Evolutionary conservation across 2,329 filamentous ascomycete genomes (phyloP), one percentile per base, ranked within the genome.

Genomic region (Cladosporium sp.): DNA sequence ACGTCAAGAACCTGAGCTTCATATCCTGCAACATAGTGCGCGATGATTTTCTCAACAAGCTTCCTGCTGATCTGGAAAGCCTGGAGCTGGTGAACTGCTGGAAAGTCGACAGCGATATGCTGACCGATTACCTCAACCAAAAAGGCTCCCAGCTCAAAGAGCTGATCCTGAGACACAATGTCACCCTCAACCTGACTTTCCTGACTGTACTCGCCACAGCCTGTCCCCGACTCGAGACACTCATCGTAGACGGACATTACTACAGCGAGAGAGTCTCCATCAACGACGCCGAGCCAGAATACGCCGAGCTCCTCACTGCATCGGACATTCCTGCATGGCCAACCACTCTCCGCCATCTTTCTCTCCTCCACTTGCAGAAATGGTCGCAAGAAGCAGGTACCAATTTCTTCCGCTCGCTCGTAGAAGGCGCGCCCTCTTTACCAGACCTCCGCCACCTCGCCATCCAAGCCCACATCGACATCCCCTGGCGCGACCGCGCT

Each of bases 21-120:
- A 83, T 91, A 61, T 85, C 85, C 7, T 95, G 85, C 38, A 85
- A 83, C 2, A 75, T 88, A 29, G 78, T 89, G 52, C 86, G 86
- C 61, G 78, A 82, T 7, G 73, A 75, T 7, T 74, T 95, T 15
- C 72, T 96, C n/a, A 75, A 80, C 1, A 73, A 80, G 3, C 70
- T 96, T 6, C 89, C 91, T 1, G 75, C 71, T 9, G 78, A 73
- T 3, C 74, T 97, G 15, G 71, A 77, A 40, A 80, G 80, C 40
- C 74, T 97, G 3, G 85, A 85, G 56, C 73, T 96, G 13, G 81
- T 84, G 57, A 92, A 93, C 59, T 96, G 90, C 63, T 84, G 85
- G 70, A 82, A 87, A 54, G 70, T 96, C 8, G 82, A 77, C 4
- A 85, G 88, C 1, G 76, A 83, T 3, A 78, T 83, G 52, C 70